Base-by-base conservation (phyloP, 2,329 filamentous ascomycete species). In the Dryadomyces quercus-mongolicae region DNA sequence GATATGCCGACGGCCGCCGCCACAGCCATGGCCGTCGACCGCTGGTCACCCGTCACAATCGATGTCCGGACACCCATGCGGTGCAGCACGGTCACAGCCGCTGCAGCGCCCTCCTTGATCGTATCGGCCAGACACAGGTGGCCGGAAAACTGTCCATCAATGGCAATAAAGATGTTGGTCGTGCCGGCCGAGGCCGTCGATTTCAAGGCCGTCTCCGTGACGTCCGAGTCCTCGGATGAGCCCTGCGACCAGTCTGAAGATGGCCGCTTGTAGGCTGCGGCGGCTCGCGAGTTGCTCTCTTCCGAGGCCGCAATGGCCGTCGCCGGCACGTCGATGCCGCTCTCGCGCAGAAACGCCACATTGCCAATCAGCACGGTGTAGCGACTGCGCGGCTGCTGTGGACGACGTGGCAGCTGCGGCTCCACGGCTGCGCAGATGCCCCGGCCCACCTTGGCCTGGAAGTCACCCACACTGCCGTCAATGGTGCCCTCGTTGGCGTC, bases 41-140 rank as follows among this genome's bases (percentile, higher is more conserved):
- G 80, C 62, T 95, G 90, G 69, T 98, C 93, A 56, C 93, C 93
- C 0, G 93, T 98, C 10, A 98, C 88, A 61, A 98, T 90, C 49
- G 90, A 89, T 12, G 88, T 88, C 62, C 85, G 85, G 68, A 97
- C 85, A 21, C 86, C 85, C 81, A 97, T 89, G 57, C 80, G 81
- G 66, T 87, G 82, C 44, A 98, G 79, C 3, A 92, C 91, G 9
- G 85, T 74, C 56, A 98, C 84, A 9, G 88, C 80, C 10, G 88
- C 88, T 5, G 81, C 79, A 0, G 93, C 91, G 21, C 87, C 89
- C 10, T 88, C 82, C 68, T 98, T 98, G 68, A 98, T 84, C 1
- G 86, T 92, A 67, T 98, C 93, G 5, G 88, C 84, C 21, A 98
- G 82, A 60, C 84, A 86, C 53, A 97, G 77, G 50, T 86, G 83